Evolutionary conservation across 768 basidiomycete genomes (phyloP), one percentile per base, ranked within the genome.

Genomic region (Hypholoma fasciculare): DNA sequence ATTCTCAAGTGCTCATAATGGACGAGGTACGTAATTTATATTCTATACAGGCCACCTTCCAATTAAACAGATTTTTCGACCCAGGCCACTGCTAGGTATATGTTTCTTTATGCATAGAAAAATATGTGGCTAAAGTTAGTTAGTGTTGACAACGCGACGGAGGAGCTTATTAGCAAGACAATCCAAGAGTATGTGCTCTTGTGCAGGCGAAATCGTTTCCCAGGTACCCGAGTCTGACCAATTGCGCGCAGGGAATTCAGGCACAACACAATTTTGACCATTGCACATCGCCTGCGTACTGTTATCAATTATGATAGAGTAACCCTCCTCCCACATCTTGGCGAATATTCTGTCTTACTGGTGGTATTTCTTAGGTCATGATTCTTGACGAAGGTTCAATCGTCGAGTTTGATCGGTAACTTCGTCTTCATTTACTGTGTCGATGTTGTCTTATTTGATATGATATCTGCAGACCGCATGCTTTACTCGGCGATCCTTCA

Each of bases 241-340:
- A 16, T 19, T 42, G 13, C 2, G 14, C 16, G 6, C 64, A 89
- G 88, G 13, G 86, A 89, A 74, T 93, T 93, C 60, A 84, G 88
- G 3, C 80, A 86, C 11, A 91, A 88, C 67, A 94, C 90, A 0
- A 91, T 92, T 53, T 72, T 93, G 34, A 93, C 90, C 0, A 92
- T 94, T 55, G 91, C 92, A 16, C 92, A 93, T 72, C 83, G 88
- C 11, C 75, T 91, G 54, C 79, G 87, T 4, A 90, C 89, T 1
- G 87, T 90, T 49, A 92, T 94, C 54, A 90, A 94, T 64, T 94
- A 93, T 62, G 88, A 94, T 68, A 81, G 86, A 63, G 89, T 87
- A 73, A 58, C 86, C 75, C 1, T 14, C 4, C 23, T 4, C 23
- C 23, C 23, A 4, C 23, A 23, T 49, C 47, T 37, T 19, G 17